Percentiles rank a stretch among this genome's conserved stretches.
phyloP scores from a whole-genome alignment of 805 yeast species.

The Ogataea allantospora region DNA sequence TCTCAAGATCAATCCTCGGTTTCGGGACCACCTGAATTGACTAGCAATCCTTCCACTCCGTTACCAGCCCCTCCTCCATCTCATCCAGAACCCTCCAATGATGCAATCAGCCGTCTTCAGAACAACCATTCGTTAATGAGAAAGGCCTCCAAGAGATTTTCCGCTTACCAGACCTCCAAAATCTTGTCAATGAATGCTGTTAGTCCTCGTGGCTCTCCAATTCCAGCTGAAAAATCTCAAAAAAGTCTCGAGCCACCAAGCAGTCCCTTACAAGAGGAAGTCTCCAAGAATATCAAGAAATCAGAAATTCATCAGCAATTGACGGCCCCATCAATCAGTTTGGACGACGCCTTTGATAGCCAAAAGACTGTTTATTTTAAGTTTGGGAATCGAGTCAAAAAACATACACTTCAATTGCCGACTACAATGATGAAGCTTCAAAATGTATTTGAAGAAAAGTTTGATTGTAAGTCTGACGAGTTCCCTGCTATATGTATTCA shows the following conservation, averaged over 20 bases:
- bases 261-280: slow-evolving; percentile 28
- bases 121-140: slow-evolving; percentile 81
- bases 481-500: slow-evolving; percentile 80
- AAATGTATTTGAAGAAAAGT: slow-evolving; percentile 78
- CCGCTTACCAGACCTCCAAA: slow-evolving; percentile 70
- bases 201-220: slow-evolving; percentile 17
- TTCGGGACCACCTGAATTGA: slow-evolving; percentile 26
- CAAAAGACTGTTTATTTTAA: slow-evolving; percentile 43
- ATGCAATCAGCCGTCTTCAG: slow-evolving; percentile 76
- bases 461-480: slow-evolving; percentile 70
- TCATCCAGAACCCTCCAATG: slow-evolving; percentile 30
- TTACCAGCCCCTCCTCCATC: slow-evolving; percentile 3
- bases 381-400: slow-evolving; percentile 53
- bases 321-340: slow-evolving; percentile 12
- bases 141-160: slow-evolving; percentile 89
- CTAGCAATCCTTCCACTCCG: slow-evolving; percentile 5
- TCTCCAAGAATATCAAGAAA: slow-evolving; percentile 24
- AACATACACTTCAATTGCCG: slow-evolving; percentile 44
- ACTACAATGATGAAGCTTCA: slow-evolving; percentile 54
- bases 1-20: slow-evolving; percentile 22
- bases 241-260: slow-evolving; percentile 16
- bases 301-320: slow-evolving; percentile 27
- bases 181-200: slow-evolving; percentile 29
- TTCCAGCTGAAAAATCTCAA: slow-evolving; percentile 8
- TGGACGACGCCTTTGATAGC: slow-evolving; percentile 5